Evolutionary conservation across 768 basidiomycete genomes (phyloP).

Genomic region (Mycena vulgaris): DNA sequence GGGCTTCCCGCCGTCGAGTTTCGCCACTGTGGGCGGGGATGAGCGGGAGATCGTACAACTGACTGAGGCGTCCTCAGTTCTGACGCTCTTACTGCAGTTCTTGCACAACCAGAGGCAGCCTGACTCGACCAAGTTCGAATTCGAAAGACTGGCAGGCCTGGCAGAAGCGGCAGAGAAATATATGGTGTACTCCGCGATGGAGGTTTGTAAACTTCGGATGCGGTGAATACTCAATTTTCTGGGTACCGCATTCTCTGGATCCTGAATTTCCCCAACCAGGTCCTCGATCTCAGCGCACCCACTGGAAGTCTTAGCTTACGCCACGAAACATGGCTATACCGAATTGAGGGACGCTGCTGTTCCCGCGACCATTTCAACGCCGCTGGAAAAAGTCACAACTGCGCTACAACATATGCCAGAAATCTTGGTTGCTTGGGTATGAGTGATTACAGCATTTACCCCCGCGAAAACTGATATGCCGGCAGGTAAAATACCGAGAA

Average conservation of each 20-base stretch:
- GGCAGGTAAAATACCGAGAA: conserved; percentile 7
- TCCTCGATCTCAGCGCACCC: neutral
- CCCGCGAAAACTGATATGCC: neutral
- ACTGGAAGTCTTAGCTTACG: conserved; percentile 2
- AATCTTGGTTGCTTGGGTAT: conserved; percentile 16
- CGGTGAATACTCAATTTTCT: conserved; percentile 1
- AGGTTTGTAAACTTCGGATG: conserved; percentile 30
- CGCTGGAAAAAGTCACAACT: neutral
- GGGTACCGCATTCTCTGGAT: neutral
- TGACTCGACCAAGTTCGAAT: conserved; percentile 5
- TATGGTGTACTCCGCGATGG: conserved; percentile 28
- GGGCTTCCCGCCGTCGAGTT: conserved; percentile 14
- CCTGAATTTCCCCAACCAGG: neutral
- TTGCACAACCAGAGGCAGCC: conserved; percentile 29
- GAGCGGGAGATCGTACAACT: conserved; percentile 17
- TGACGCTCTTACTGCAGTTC: conserved; percentile 27
- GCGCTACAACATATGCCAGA: neutral
- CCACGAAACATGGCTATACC: conserved; percentile 19
- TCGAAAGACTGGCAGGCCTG: conserved; percentile 7
- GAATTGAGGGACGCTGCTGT: conserved; percentile 13
- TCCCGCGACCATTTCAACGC: neutral
- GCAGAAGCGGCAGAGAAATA: conserved; percentile 37
- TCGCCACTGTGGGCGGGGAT: neutral
- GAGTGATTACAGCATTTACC: neutral
- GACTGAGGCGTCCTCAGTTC: conserved; percentile 8